These are phyloP conservation scores for Pseudozyma sp. DNA, from an alignment of 1,284 basidiomycete species.

Conservation along the genomic window DNA sequence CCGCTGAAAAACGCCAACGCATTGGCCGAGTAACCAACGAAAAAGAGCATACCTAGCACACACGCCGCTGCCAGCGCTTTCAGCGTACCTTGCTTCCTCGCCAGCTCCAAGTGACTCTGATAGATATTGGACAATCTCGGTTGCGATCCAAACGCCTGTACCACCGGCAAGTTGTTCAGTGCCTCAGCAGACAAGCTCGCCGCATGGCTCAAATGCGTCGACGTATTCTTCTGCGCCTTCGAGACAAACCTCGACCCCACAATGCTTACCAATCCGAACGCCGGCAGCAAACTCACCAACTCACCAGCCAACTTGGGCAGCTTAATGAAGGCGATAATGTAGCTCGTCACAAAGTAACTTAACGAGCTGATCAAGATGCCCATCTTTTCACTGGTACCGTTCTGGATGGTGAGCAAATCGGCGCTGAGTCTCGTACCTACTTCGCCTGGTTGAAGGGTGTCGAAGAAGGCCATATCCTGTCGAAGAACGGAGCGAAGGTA, in stretches of 20 bases:
- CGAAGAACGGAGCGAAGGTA: slow-evolving; percentile 71
- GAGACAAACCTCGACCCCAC: slow-evolving; percentile 52
- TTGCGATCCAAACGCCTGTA: slow-evolving; percentile 59
- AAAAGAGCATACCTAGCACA: slow-evolving; percentile 58
- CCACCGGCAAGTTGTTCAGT: slow-evolving; percentile 54
- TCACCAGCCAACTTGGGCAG: slow-evolving; percentile 54
- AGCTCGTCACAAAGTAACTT: slow-evolving; percentile 58
- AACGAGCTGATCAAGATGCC: slow-evolving; percentile 58
- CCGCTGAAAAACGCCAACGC: slow-evolving; percentile 60
- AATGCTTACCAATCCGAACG: slow-evolving; percentile 49
- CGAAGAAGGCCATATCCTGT: slow-evolving; percentile 69
- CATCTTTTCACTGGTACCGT: slow-evolving; percentile 62
- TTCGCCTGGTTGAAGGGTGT: slow-evolving; percentile 55
- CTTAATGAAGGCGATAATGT: slow-evolving; percentile 57
- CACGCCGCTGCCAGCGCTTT: slow-evolving; percentile 52
- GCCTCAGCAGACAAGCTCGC: slow-evolving; percentile 54
- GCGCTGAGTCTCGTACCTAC: slow-evolving; percentile 55
- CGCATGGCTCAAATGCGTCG: slow-evolving; percentile 54
- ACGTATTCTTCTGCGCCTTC: slow-evolving; percentile 47
- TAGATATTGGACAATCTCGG: slow-evolving; percentile 51
- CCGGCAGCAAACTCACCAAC: slow-evolving; percentile 55
- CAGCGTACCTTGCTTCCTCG: slow-evolving; percentile 47
- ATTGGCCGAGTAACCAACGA: slow-evolving; percentile 62
- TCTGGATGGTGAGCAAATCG: slow-evolving; percentile 58
- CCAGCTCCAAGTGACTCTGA: slow-evolving; percentile 52